A percentile compares a stretch with the other conserved stretches of the same genome.
These are phyloP conservation scores for Raffaelea deltoideospora DNA, from an alignment of 2,329 filamentous ascomycete species.

Conservation along the genomic window DNA sequence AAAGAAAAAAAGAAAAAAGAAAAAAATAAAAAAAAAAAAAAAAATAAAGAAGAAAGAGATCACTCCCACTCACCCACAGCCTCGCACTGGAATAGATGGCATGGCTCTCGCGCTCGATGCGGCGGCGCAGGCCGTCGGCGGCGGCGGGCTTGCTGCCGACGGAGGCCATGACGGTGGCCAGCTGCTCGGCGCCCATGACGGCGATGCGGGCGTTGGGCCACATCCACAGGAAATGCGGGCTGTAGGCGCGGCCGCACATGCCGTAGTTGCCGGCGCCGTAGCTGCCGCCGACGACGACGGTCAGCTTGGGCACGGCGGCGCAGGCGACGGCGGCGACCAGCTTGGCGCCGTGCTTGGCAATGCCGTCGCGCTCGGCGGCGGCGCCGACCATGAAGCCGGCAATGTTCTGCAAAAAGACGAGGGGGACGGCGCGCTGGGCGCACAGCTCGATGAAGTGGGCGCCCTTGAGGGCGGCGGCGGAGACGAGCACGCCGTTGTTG, in stretches of 20 bases:
- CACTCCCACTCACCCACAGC: slow-evolving; percentile 70
- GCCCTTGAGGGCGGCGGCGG: slow-evolving; percentile 76
- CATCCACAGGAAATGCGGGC: slow-evolving; percentile 84
- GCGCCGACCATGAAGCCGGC: slow-evolving; percentile 95
- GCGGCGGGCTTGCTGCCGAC: slow-evolving; percentile 56
- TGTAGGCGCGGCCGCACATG: slow-evolving; percentile 92
- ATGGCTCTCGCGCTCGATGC: slow-evolving; percentile 84
- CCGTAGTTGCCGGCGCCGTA: slow-evolving; percentile 96
- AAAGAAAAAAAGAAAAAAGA: neutral
- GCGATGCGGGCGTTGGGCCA: slow-evolving; percentile 96
- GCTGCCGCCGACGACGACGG: slow-evolving; percentile 83
- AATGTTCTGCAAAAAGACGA: slow-evolving; percentile 94
- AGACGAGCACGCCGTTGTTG: slow-evolving; percentile 93
- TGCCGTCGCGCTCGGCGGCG: slow-evolving; percentile 83
- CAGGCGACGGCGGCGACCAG: slow-evolving; percentile 90
- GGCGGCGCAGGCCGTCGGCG: slow-evolving; percentile 63
- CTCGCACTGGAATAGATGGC: slow-evolving; percentile 77
- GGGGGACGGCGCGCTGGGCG: slow-evolving; percentile 72
- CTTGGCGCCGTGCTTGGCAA: slow-evolving; percentile 96
- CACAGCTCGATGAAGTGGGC: slow-evolving; percentile 96
- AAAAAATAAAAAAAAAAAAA: slow-evolving; percentile 2
- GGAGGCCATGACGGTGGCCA: slow-evolving; percentile 85
- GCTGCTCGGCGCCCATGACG: slow-evolving; percentile 91
- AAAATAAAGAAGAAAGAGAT: slow-evolving; percentile 3
- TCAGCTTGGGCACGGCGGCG: slow-evolving; percentile 91